Conservation (phyloP, 2,329 filamentous ascomycete species). For the Fusarium compactum region DNA sequence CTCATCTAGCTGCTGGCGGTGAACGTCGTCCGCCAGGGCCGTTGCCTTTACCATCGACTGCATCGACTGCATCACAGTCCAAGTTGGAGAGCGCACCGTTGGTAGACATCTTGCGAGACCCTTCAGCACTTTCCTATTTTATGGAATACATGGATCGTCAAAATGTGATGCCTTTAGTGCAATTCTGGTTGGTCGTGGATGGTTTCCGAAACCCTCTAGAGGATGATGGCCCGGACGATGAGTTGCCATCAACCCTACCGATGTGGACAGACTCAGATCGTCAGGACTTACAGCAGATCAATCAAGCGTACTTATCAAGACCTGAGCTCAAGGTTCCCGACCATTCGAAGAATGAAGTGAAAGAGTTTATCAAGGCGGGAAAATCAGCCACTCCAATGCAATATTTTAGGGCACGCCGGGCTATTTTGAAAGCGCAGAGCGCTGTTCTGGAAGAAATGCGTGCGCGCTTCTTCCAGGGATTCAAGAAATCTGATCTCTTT, state of each 20-base stretch:
- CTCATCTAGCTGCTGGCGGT: conserved; percentile 79
- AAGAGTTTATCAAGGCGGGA: conserved; percentile 82
- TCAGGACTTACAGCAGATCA: conserved; percentile 89
- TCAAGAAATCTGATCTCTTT: conserved; percentile 93
- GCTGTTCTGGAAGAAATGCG: conserved; percentile 87
- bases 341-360: conserved; percentile 76
- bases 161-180: conserved; percentile 86
- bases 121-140: conserved; percentile 94
- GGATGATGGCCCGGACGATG: conserved; percentile 75
- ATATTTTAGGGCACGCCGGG: conserved; percentile 84
- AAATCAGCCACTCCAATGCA: conserved; percentile 80
- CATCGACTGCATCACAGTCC: conserved; percentile 59
- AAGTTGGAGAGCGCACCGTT: conserved; percentile 80
- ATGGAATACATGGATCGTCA: conserved; percentile 99
- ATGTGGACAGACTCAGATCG: conserved; percentile 88
- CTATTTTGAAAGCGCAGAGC: conserved; percentile 85
- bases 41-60: conserved; percentile 41
- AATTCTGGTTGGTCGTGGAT: conserved; percentile 99
- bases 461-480: conserved; percentile 81
- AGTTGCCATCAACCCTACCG: conserved; percentile 69
- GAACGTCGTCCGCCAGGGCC: conserved; percentile 56
- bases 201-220: conserved; percentile 95
- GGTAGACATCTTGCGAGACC: conserved; percentile 87
- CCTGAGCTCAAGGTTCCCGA: conserved; percentile 83
- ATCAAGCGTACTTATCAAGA: conserved; percentile 87